Base-by-base conservation (phyloP, 2,329 filamentous ascomycete species). In the Elsinoe perseae region DNA sequence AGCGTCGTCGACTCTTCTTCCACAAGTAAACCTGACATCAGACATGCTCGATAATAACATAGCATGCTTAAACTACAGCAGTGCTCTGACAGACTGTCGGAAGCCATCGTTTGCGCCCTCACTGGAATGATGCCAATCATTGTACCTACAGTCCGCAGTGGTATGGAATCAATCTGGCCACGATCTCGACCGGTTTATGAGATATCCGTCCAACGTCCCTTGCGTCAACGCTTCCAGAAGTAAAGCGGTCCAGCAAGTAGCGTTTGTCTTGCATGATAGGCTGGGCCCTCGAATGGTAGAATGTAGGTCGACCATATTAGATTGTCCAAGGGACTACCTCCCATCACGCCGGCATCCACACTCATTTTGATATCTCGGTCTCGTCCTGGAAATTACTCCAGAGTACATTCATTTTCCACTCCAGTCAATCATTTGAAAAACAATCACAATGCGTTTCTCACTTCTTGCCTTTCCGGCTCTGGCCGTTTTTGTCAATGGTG, bases 401-500 rank as follows among this genome's bases (percentile, higher is more conserved):
- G 10, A 32, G 25, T 50, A 50, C 46, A 50, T 34, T 34, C 27
- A 32, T 36, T 50, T 50, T 9, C 28, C 32, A 12, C 30, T 21
- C 50, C 20, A n/a, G 32, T 28, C 50, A 27, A 40, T 43, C 50
- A n/a, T 54, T 54, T 8, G 9, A 40, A n/a, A 40, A 54, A 25
- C 50, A 40, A 18, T 18, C 36, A 44, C 44, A 12, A 55, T 55
- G 38, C 53, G 36, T 21, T 55, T 55, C 53, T 20, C 53, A 30
- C 53, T 55, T 27, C 34, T 55, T 43, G 53, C 53, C 16, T 9
- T 43, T 18, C 40, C 53, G 40, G 53, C 53, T 21, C 28, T 55
- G 14, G 53, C 53, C 23, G 20, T 55, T 16, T 7, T 21, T n/a
- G 53, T 20, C 8, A 9, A 43, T 44, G 53, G 32, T 21, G 53